These are phyloP conservation scores for Heterobasidion irregulare DNA, from an alignment of 1,284 basidiomycete genomes.

Conservation along the genomic window DNA sequence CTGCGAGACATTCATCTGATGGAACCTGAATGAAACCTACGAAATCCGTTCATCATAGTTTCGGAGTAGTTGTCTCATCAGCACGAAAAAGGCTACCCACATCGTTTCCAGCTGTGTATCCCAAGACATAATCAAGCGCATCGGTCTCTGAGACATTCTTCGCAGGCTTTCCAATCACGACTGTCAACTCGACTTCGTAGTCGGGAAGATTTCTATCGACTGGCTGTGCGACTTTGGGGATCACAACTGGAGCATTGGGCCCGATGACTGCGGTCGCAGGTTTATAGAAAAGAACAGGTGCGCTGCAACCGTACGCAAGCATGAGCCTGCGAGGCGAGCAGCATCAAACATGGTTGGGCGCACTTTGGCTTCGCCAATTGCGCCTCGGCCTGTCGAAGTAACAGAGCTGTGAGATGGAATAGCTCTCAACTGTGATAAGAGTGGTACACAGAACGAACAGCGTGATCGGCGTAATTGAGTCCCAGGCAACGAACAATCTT, in stretches of 20 bases:
- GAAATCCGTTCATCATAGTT: not conserved
- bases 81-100: conserved; percentile 26
- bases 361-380: conserved; percentile 57
- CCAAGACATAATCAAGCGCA: conserved; percentile 77
- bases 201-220: conserved; percentile 69
- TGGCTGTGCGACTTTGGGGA: conserved; percentile 65
- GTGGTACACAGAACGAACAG: conserved; percentile 31
- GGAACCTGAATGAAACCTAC: conserved; percentile 72
- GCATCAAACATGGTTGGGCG: conserved; percentile 14
- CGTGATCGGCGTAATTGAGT: conserved; percentile 75
- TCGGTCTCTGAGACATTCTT: conserved; percentile 71
- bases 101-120: conserved; percentile 76
- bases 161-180: conserved; percentile 77
- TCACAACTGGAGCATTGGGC: conserved; percentile 55
- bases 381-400: conserved; percentile 47
- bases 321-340: not conserved
- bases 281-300: conserved; percentile 77
- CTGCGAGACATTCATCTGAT: conserved; percentile 68
- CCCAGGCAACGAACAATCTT: conserved; percentile 72
- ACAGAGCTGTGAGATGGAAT: not conserved
- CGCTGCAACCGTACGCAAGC: conserved; percentile 25
- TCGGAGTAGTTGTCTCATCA: not conserved
- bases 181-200: conserved; percentile 84
- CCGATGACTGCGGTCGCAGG: conserved; percentile 67
- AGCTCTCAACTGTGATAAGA: no score